Evolutionary conservation across 306 rosid genomes (phyloP).

Genomic region (Amphicarpaea edgeworthii): DNA sequence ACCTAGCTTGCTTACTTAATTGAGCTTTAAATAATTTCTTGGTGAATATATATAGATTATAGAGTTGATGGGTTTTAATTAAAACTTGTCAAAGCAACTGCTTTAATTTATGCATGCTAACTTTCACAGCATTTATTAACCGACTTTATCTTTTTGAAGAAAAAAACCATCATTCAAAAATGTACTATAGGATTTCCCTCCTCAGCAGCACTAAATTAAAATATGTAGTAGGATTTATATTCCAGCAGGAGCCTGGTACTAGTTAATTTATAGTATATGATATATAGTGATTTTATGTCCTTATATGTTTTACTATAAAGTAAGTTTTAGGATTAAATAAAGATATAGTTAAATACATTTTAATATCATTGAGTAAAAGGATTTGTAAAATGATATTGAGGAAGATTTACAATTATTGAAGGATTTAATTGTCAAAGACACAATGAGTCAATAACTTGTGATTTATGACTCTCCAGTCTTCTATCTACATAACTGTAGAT

Average conservation of each 20-base stretch:
- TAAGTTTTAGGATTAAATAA: too few relatives aligned
- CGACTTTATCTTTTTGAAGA: neutral
- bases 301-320: too few relatives aligned
- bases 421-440: neutral
- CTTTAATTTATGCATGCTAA: constrained; percentile 36
- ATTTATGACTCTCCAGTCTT: neutral
- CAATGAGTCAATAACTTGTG: neutral
- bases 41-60: too few relatives aligned
- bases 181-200: too few relatives aligned
- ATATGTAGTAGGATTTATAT: too few relatives aligned
- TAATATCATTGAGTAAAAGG: too few relatives aligned
- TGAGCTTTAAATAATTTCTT: constrained; percentile 4
- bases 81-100: neutral
- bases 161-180: neutral
- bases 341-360: too few relatives aligned
- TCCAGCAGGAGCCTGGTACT: too few relatives aligned
- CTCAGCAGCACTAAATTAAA: too few relatives aligned
- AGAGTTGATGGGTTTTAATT: neutral
- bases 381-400: too few relatives aligned
- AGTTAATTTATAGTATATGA: too few relatives aligned
- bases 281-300: too few relatives aligned
- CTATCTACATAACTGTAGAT: neutral
- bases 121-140: constrained; percentile 39
- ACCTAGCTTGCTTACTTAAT: neutral
- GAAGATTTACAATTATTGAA: neutral